phyloP scores from a whole-genome alignment of 257 asterid species.

The Avicennia marina region DNA sequence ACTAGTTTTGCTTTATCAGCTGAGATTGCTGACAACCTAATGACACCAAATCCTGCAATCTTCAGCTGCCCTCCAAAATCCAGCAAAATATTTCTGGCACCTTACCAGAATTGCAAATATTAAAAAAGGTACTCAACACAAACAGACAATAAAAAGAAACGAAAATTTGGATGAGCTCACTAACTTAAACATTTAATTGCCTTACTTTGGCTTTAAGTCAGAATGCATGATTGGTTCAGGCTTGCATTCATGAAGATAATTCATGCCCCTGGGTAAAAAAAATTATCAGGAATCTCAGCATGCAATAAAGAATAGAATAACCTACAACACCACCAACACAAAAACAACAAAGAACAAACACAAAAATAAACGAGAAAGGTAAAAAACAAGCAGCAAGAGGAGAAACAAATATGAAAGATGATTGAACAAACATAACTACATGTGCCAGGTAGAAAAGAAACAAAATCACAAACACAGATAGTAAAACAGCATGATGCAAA shows the following conservation, averaged over 20 bases:
- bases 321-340: not conserved
- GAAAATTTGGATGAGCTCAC: too few relatives aligned
- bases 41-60: slow-evolving; percentile 89
- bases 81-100: slow-evolving; percentile 99
- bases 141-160: slow-evolving; percentile 6
- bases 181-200: slow-evolving; percentile 58
- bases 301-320: not conserved
- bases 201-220: slow-evolving; percentile 93
- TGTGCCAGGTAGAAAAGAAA: too few relatives aligned
- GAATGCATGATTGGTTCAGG: slow-evolving; percentile 94
- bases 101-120: slow-evolving; percentile 73
- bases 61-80: slow-evolving; percentile 97
- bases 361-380: too few relatives aligned
- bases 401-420: too few relatives aligned
- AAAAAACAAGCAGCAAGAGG: too few relatives aligned
- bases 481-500: too few relatives aligned
- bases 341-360: too few relatives aligned
- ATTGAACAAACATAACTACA: too few relatives aligned
- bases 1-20: slow-evolving; percentile 73
- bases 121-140: slow-evolving; percentile 29
- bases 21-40: slow-evolving; percentile 51
- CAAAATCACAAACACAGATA: too few relatives aligned
- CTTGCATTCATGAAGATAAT: slow-evolving; percentile 96
- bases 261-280: slow-evolving; percentile 74
- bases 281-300: slow-evolving; percentile 1